These are phyloP conservation scores for Lichtheimia ramosa DNA, from an alignment of 371 early-diverging fungal species.

Conservation along the genomic window DNA sequence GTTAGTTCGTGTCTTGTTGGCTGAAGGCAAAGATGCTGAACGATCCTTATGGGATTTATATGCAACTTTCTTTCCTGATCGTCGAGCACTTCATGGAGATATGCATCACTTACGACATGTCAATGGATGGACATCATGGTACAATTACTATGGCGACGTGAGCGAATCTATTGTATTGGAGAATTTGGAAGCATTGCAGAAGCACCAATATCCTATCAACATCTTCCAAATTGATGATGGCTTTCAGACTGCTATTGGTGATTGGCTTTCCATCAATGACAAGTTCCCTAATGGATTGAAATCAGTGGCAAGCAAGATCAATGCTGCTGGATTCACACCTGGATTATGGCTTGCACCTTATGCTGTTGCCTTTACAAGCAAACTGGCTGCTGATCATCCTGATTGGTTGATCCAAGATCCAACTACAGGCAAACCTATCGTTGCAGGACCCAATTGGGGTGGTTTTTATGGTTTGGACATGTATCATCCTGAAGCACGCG, in stretches of 20 bases:
- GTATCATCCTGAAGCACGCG: slow-evolving; percentile 45
- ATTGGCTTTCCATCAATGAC: slow-evolving; percentile 53
- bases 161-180: slow-evolving; percentile 47
- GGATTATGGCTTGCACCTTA: slow-evolving; percentile 68
- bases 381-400: slow-evolving; percentile 50
- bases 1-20: slow-evolving; percentile 30
- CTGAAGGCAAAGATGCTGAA: slow-evolving; percentile 39
- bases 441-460: slow-evolving; percentile 51
- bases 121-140: slow-evolving; percentile 66
- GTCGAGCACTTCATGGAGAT: slow-evolving; percentile 28
- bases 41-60: slow-evolving; percentile 48
- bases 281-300: slow-evolving; percentile 60
- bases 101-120: slow-evolving; percentile 20
- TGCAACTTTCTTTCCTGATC: slow-evolving; percentile 34
- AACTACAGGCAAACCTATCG: slow-evolving; percentile 27
- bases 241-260: slow-evolving; percentile 58
- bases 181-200: slow-evolving; percentile 42
- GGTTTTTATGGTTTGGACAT: slow-evolving; percentile 59
- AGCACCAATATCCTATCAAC: slow-evolving; percentile 50
- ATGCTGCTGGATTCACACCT: slow-evolving; percentile 43
- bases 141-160: slow-evolving; percentile 58
- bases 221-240: slow-evolving; percentile 68
- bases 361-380: slow-evolving; percentile 47
- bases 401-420: slow-evolving; percentile 54
- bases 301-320: slow-evolving; percentile 37